phyloP scores from a whole-genome alignment of 2,329 filamentous ascomycete genomes.

The Cladobotryum mycophilum region DNA sequence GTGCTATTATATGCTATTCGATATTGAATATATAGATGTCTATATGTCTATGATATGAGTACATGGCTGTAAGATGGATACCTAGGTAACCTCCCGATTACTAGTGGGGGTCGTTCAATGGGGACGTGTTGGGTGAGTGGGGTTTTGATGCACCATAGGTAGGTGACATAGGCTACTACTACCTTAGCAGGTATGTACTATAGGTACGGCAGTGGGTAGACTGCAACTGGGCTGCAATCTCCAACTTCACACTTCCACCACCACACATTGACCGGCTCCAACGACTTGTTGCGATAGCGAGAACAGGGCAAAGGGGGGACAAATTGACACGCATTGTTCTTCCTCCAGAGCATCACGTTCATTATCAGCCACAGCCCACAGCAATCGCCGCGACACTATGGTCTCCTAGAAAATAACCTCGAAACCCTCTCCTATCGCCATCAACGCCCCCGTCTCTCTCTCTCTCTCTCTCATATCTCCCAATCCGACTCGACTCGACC shows the following conservation, averaged over 20 bases:
- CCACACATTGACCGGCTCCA: background rate
- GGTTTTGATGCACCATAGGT: too few species aligned
- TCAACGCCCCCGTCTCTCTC: background rate
- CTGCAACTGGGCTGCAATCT: background rate
- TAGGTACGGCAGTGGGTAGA: too few species aligned
- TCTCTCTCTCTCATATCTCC: background rate
- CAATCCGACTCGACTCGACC: background rate
- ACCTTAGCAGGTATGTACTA: too few species aligned
- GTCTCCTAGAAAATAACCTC: conserved; percentile 3
- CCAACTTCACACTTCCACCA: background rate
- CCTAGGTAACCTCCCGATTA: too few species aligned
- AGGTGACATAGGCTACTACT: too few species aligned
- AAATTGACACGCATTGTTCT: background rate
- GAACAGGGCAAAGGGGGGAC: background rate
- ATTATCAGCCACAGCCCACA: background rate
- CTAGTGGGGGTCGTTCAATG: too few species aligned
- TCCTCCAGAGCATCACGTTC: background rate
- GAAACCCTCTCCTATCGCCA: background rate
- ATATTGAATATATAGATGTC: too few species aligned
- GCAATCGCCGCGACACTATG: conserved; percentile 7
- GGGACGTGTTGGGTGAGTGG: too few species aligned
- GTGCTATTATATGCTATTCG: too few species aligned
- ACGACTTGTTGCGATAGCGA: background rate
- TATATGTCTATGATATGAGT: too few species aligned
- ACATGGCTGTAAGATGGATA: too few species aligned